A percentile compares a stretch with the other conserved stretches of the same genome.
phyloP scores from a whole-genome alignment of 495 filamentous ascomycete species.

The Penicillium subrubescens region DNA sequence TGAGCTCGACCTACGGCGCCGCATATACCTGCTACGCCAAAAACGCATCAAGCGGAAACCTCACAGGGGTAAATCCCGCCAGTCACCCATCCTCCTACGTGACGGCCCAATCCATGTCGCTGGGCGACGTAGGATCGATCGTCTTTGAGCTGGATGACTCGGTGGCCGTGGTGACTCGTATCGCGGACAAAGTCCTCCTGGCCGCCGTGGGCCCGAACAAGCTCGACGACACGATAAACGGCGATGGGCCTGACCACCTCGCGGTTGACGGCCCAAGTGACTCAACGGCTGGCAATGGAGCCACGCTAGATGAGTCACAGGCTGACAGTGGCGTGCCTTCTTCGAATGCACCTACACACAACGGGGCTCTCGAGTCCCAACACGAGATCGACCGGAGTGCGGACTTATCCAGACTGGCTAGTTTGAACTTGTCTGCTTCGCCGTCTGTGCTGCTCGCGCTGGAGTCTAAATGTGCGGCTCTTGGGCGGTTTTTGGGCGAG shows the following conservation, averaged over 20 bases:
- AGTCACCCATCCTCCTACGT: conserved; percentile 52
- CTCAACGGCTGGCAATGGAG: conserved; percentile 16
- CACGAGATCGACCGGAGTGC: conserved; percentile 46
- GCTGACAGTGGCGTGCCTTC: conserved; percentile 14
- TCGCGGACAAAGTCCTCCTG: conserved; percentile 50
- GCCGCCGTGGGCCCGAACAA: conserved; percentile 48
- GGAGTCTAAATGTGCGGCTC: conserved; percentile 50
- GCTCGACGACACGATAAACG: conserved; percentile 23
- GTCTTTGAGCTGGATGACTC: conserved; percentile 51
- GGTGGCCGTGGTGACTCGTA: conserved; percentile 48
- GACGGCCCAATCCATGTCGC: conserved; percentile 48
- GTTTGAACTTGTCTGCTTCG: conserved; percentile 45
- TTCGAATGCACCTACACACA: conserved; percentile 12
- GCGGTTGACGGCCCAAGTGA: conserved; percentile 5
- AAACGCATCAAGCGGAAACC: conserved; percentile 47
- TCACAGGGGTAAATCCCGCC: conserved; percentile 51
- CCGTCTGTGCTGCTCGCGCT: conserved; percentile 46
- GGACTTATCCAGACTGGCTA: conserved; percentile 44
- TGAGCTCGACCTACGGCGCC: conserved; percentile 51
- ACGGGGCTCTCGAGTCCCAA: conserved; percentile 39
- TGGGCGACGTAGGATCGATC: conserved; percentile 54
- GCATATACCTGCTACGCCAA: conserved; percentile 53
- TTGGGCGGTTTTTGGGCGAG: conserved; percentile 44
- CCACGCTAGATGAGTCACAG: conserved; percentile 18
- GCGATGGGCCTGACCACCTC: conserved; percentile 8